Conservation (phyloP, 1,139 yeast genomes). For the Yamadazyma triangularis region DNA sequence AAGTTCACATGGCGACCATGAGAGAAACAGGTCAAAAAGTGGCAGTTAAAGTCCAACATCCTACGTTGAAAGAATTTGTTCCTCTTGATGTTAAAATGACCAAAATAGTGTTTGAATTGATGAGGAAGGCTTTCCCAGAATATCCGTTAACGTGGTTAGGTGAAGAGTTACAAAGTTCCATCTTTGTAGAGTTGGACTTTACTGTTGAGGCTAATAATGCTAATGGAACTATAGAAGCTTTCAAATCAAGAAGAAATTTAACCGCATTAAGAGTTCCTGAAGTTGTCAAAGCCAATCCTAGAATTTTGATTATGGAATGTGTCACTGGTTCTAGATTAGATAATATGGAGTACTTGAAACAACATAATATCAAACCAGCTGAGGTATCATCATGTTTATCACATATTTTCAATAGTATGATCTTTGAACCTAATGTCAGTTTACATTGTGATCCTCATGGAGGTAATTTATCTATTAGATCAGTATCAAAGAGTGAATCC, state of each 20-base stretch:
- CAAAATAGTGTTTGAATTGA: slow-evolving; percentile 64
- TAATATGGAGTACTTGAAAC: slow-evolving; percentile 58
- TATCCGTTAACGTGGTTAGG: slow-evolving; percentile 93
- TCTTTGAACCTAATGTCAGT: slow-evolving; percentile 86
- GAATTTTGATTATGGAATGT: slow-evolving; percentile 87
- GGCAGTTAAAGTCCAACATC: slow-evolving; percentile 95
- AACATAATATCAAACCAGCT: slow-evolving; percentile 62
- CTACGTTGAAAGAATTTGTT: slow-evolving; percentile 78
- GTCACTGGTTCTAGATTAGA: slow-evolving; percentile 81
- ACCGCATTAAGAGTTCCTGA: slow-evolving; percentile 83
- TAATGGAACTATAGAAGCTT: slow-evolving; percentile 59
- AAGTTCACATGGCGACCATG: slow-evolving; percentile 79
- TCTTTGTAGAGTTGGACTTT: slow-evolving; percentile 85
- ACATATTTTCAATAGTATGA: slow-evolving; percentile 91
- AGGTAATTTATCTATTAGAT: slow-evolving; percentile 84
- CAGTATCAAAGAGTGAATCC: slow-evolving; percentile 19
- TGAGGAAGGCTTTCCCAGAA: slow-evolving; percentile 83
- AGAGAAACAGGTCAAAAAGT: slow-evolving; percentile 63
- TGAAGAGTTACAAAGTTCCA: slow-evolving; percentile 82
- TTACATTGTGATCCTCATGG: slow-evolving; percentile 99
- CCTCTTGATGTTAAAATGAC: slow-evolving; percentile 86
- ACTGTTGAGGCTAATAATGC: slow-evolving; percentile 85
- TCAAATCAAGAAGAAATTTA: slow-evolving; percentile 45
- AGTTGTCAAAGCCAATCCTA: slow-evolving; percentile 58
- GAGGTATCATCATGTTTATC: slow-evolving; percentile 83